Percentiles rank a stretch among this genome's conserved stretches.
Conservation (phyloP, 768 basidiomycete species). For the Thelephora aurantiotincta region DNA sequence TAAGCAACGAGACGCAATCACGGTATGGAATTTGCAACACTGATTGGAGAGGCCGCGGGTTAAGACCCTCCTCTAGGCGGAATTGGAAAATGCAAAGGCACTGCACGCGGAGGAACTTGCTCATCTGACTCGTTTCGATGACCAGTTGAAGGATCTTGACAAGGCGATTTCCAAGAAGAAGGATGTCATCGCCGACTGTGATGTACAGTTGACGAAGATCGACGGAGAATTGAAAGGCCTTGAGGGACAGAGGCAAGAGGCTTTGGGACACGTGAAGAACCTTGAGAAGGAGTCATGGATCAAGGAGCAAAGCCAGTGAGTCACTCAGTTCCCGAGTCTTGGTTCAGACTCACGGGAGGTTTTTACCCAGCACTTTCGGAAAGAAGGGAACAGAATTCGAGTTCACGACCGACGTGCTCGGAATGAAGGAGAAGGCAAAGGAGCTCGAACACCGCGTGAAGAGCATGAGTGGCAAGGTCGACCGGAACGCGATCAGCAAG, state of each 20-base stretch:
- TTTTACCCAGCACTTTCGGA: conserved; percentile 58
- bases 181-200: conserved; percentile 48
- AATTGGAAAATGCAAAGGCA: conserved; percentile 49
- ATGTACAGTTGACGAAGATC: conserved; percentile 46
- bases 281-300: conserved; percentile 92
- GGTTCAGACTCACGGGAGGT: not conserved
- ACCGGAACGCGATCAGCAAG: conserved; percentile 91
- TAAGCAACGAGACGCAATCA: conserved; percentile 28
- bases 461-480: conserved; percentile 90
- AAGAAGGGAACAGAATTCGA: conserved; percentile 71
- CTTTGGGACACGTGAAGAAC: conserved; percentile 34
- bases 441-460: conserved; percentile 71
- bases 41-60: conserved; percentile 3
- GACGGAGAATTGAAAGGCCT: conserved; percentile 56
- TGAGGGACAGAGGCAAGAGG: conserved; percentile 49
- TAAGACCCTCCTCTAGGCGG: conserved; percentile 23
- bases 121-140: conserved; percentile 76
- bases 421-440: conserved; percentile 45
- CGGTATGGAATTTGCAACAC: conserved; percentile 16
- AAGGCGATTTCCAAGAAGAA: conserved; percentile 73
- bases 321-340: conserved; percentile 5
- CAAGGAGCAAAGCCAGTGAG: conserved; percentile 71
- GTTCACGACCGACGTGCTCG: conserved; percentile 50
- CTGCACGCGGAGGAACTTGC: conserved; percentile 78
- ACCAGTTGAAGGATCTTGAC: conserved; percentile 76